A percentile compares a stretch with the other conserved stretches of the same genome.
These are phyloP conservation scores for Zelopaecilomyces penicillatus DNA, from an alignment of 2,329 filamentous ascomycete species.

Conservation along the genomic window DNA sequence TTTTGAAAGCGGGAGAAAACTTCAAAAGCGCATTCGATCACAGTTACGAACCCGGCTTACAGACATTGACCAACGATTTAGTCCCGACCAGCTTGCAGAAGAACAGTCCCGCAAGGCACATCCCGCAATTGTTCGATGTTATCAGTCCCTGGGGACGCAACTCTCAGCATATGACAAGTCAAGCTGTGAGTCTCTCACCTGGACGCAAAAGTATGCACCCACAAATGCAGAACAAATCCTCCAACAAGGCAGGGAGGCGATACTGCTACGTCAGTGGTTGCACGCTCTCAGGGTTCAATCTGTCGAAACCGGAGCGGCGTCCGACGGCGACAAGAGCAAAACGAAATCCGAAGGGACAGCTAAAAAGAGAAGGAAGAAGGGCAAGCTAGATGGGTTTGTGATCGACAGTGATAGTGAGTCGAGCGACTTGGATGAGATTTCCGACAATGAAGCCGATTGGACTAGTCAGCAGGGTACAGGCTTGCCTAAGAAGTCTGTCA, in stretches of 20 bases:
- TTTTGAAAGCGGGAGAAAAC: constrained; percentile 48
- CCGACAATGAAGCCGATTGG: constrained; percentile 49
- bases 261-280: constrained; percentile 73
- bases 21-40: constrained; percentile 40
- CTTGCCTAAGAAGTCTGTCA: constrained; percentile 43
- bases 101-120: constrained; percentile 31
- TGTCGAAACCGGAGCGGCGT: constrained; percentile 54
- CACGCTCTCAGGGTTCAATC: constrained; percentile 65
- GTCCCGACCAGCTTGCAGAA: constrained; percentile 28
- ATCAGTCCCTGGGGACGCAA: constrained; percentile 47
- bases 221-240: constrained; percentile 60
- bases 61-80: constrained; percentile 10
- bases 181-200: constrained; percentile 62
- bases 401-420: constrained; percentile 70
- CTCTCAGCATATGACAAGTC: constrained; percentile 76
- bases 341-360: constrained; percentile 19
- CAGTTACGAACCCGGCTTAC: constrained; percentile 32
- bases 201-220: constrained; percentile 83
- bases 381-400: constrained; percentile 73
- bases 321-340: constrained; percentile 21
- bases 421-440: constrained; percentile 59
- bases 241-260: constrained; percentile 62
- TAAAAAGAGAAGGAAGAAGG: constrained; percentile 61
- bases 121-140: constrained; percentile 52
- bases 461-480: constrained; percentile 24